Conservation (phyloP, 2,329 filamentous ascomycete genomes). For the Lachnellula subtilissima region DNA sequence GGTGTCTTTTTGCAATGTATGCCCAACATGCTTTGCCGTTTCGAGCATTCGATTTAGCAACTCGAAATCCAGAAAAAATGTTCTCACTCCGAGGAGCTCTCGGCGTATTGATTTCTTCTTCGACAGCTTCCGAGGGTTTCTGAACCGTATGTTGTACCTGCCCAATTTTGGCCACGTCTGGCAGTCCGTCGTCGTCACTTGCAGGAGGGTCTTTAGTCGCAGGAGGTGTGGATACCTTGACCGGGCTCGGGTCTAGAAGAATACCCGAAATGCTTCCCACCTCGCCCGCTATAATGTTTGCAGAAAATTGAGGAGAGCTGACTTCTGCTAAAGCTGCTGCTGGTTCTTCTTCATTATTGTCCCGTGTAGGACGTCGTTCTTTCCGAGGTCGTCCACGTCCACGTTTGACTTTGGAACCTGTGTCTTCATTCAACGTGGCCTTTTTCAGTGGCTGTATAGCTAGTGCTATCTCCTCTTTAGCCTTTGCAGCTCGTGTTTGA, state of each 20-base stretch:
- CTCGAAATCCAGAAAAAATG: neutral
- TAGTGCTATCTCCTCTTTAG: neutral
- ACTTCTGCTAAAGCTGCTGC: neutral
- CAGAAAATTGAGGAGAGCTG: neutral
- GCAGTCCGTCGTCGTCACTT: neutral
- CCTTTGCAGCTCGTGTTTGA: neutral
- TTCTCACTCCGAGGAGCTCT: neutral
- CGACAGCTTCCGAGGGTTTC: neutral
- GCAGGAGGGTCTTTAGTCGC: neutral
- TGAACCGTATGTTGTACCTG: neutral
- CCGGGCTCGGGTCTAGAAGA: slow-evolving; percentile 10
- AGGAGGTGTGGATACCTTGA: slow-evolving; percentile 1
- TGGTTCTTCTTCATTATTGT: neutral
- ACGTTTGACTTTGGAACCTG: too few species aligned
- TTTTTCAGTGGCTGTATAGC: neutral
- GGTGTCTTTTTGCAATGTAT: neutral
- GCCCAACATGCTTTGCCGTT: slow-evolving; percentile 3
- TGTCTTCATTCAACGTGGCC: neutral
- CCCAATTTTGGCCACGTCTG: neutral
- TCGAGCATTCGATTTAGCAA: slow-evolving; percentile 4
- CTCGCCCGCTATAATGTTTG: neutral
- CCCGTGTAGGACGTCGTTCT: neutral
- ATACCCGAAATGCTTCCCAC: slow-evolving; percentile 2
- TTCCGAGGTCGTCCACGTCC: neutral
- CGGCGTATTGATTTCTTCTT: neutral